Percentiles rank a stretch among this genome's conserved stretches.
Conservation (phyloP, 768 basidiomycete species). For the Obba rivulosa region DNA sequence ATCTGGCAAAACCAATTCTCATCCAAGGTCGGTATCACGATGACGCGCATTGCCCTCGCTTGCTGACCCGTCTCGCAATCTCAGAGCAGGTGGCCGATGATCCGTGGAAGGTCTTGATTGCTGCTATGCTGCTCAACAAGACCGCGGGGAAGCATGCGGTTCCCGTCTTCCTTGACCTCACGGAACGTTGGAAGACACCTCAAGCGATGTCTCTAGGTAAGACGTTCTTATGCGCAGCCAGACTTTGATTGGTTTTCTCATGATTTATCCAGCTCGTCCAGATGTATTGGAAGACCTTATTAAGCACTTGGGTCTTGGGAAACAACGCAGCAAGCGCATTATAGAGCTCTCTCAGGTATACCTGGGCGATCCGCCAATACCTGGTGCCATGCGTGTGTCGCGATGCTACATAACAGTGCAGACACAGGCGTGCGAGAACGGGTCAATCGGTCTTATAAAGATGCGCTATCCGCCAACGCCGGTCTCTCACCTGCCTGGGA, state of each 20-base stretch:
- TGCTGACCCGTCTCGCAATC: neutral
- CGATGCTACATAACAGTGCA: constrained; percentile 2
- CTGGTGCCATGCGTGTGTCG: neutral
- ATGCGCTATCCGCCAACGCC: constrained; percentile 39
- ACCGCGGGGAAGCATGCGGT: constrained; percentile 59
- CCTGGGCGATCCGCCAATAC: neutral
- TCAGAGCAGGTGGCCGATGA: constrained; percentile 47
- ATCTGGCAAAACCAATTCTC: constrained; percentile 22
- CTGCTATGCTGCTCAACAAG: constrained; percentile 64
- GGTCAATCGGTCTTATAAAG: neutral
- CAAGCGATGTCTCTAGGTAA: constrained; percentile 49
- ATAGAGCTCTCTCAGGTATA: constrained; percentile 3
- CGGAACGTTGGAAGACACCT: constrained; percentile 55
- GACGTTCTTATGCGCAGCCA: constrained; percentile 5
- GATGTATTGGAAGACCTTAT: constrained; percentile 1
- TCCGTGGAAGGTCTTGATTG: constrained; percentile 69
- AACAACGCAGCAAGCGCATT: neutral
- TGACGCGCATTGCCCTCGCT: neutral
- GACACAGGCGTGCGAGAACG: neutral
- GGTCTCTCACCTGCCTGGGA: constrained; percentile 56
- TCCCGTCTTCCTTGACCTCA: constrained; percentile 57
- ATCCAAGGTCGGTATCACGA: constrained; percentile 19
- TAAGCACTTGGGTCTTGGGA: constrained; percentile 3
- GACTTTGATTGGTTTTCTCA: neutral
- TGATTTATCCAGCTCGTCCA: neutral